These are phyloP conservation scores for Saccharomycopsis crataegensis DNA, from an alignment of 1,139 yeast species.

Conservation along the genomic window DNA sequence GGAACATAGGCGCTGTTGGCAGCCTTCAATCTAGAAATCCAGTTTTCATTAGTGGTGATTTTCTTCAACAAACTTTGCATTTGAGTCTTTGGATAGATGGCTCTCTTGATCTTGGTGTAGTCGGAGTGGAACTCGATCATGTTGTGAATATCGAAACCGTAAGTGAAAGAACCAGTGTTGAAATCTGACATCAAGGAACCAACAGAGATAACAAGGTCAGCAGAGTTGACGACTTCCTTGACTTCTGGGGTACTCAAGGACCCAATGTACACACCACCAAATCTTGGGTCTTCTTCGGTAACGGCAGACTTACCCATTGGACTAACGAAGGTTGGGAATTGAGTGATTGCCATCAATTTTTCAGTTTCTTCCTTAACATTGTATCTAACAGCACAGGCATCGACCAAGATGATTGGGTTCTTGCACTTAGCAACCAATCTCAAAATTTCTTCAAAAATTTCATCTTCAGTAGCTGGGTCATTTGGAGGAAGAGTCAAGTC, in stretches of 20 bases:
- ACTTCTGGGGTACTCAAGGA: constrained; percentile 70
- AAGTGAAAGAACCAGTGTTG: constrained; percentile 86
- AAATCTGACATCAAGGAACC: constrained; percentile 84
- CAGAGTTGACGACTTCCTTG: constrained; percentile 63
- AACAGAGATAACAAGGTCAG: constrained; percentile 70
- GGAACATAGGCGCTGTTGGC: constrained; percentile 31
- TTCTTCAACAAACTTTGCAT: constrained; percentile 61
- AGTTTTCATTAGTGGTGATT: constrained; percentile 30
- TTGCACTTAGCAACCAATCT: constrained; percentile 47
- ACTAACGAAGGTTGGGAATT: constrained; percentile 78
- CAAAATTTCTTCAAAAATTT: constrained; percentile 54
- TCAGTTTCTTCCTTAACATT: constrained; percentile 55
- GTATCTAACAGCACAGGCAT: constrained; percentile 84
- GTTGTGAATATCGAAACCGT: constrained; percentile 71
- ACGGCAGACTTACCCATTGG: constrained; percentile 88
- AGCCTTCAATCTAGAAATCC: constrained; percentile 2
- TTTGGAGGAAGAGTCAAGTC: constrained; percentile 55
- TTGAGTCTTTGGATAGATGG: constrained; percentile 69
- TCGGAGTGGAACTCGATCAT: constrained; percentile 88
- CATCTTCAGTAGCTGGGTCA: constrained; percentile 64
- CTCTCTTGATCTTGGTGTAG: constrained; percentile 68
- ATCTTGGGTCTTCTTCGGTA: constrained; percentile 67
- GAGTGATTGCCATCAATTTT: constrained; percentile 57
- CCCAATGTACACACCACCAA: constrained; percentile 85
- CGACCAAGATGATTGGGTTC: constrained; percentile 72